Evolutionary conservation across 441 rosid species (phyloP), one percentile per base, ranked within the genome.

Genomic region (Populus tomentosa): DNA sequence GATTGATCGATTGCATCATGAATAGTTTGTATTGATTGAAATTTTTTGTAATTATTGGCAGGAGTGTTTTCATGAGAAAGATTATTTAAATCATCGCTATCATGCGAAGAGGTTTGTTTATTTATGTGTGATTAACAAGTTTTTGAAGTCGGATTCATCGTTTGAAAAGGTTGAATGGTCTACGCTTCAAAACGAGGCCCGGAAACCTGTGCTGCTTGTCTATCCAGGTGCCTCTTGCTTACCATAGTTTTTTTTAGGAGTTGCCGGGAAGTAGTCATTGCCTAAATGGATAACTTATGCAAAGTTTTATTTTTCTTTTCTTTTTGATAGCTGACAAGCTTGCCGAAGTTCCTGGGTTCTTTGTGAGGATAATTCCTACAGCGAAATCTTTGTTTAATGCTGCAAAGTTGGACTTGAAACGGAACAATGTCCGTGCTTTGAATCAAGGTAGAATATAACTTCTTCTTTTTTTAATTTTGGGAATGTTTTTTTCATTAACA

Each of bases 41-140:
- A 64, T 3, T 64, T 7, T 67, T 67, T 10, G 23, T 16, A 35
- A 16, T 16, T 18, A 32, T 28, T 71, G 65, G 76, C 90, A 94
- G 99, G 98, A 94, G 67, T 94, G 98, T 82, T 94, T 89, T 79
- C 85, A 78, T 69, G 93, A 88, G 87, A 91, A 91, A 78, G 98
- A 94, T 81, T 95, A 90, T 80, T 85, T 93, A 79, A 89, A 94
- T 88, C 79, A 94, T 72, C 88, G 99, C 21, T 95, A 94, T 85
- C 96, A 92, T 84, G 98, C 95, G 76, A 94, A 92, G 84, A 84
- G 99, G 82, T 91, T 87, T 82, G 81, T 94, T 56, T 92, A 94
- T 85, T 95, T 95, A 50, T 91, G 93, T 79, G 81, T 90, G 30
- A 80, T 95, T 70, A 88, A 88, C 87, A 91, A 90, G 81, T 87